A percentile compares a stretch with the other conserved stretches of the same genome.
Conservation (phyloP, 805 yeast species). For the Wickerhamiella kurtzmanii region DNA sequence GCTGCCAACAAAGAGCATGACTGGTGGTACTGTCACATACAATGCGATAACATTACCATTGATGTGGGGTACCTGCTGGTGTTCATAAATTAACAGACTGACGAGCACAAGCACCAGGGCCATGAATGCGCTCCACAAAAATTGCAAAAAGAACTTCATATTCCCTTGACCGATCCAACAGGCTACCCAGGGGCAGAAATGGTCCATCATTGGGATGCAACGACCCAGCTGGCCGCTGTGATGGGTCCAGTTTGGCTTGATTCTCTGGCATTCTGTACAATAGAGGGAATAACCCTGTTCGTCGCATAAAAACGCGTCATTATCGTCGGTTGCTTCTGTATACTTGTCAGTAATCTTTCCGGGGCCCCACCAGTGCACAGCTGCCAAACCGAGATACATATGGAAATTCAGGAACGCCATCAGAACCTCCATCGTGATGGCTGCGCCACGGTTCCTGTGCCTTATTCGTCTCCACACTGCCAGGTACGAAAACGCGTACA, state of each 20-base stretch:
- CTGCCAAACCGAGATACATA: constrained; percentile 30
- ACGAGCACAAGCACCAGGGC: constrained; percentile 30
- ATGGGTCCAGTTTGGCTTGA: constrained; percentile 56
- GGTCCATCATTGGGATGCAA: constrained; percentile 72
- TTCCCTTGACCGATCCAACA: constrained; percentile 56
- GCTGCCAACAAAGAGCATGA: constrained; percentile 34
- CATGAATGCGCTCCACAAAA: constrained; percentile 27
- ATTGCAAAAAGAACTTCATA: constrained; percentile 45
- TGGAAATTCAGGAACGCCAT: constrained; percentile 9
- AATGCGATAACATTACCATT: constrained; percentile 40
- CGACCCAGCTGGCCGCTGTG: constrained; percentile 44
- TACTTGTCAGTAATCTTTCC: constrained; percentile 32
- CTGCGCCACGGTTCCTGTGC: constrained; percentile 6
- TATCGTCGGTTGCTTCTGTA: constrained; percentile 2
- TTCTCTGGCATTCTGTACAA: constrained; percentile 53
- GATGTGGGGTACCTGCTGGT: constrained; percentile 20
- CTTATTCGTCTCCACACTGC: constrained; percentile 14
- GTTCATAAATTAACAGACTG: constrained; percentile 26
- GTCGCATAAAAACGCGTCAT: constrained; percentile 46
- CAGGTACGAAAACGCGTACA: constrained; percentile 16
- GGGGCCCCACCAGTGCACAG: constrained; percentile 40
- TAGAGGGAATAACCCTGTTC: constrained; percentile 61
- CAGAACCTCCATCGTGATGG: constrained; percentile 13
- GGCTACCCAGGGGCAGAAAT: constrained; percentile 71
- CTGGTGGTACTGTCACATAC: constrained; percentile 33